Percentiles rank a stretch among this genome's conserved stretches.
phyloP scores from a whole-genome alignment of 2,329 filamentous ascomycete species.

The Fusarium verrucosum region DNA sequence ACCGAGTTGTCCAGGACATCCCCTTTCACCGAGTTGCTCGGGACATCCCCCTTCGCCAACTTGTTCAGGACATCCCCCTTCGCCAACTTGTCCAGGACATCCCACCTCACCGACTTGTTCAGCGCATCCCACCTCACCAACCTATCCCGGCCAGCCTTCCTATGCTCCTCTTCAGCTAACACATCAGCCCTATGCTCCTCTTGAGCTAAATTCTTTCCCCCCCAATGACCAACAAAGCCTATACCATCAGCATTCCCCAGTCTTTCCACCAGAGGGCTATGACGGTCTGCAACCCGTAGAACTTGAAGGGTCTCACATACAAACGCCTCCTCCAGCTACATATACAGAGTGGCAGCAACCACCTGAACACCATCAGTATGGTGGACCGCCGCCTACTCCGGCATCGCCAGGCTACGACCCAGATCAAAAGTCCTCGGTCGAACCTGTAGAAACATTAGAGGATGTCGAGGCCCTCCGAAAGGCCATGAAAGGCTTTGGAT shows the following conservation, averaged over 20 bases:
- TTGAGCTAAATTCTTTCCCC: slow-evolving; percentile 10
- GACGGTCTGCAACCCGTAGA: slow-evolving; percentile 31
- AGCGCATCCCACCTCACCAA: slow-evolving; percentile 20
- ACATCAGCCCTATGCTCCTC: slow-evolving; percentile 22
- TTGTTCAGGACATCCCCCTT: too few relatives aligned
- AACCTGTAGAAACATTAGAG: slow-evolving; percentile 44
- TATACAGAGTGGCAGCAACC: slow-evolving; percentile 39
- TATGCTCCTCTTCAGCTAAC: slow-evolving; percentile 19
- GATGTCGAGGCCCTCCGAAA: slow-evolving; percentile 47
- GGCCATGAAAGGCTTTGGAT: slow-evolving; percentile 51
- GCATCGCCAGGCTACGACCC: slow-evolving; percentile 46
- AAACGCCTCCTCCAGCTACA: slow-evolving; percentile 18
- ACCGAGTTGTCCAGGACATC: too few relatives aligned
- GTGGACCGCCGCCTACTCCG: slow-evolving; percentile 33
- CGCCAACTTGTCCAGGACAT: slow-evolving; percentile 23
- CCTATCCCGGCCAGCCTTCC: slow-evolving; percentile 24
- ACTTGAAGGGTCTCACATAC: slow-evolving; percentile 29
- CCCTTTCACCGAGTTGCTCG: too few relatives aligned
- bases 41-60: too few relatives aligned
- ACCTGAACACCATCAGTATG: slow-evolving; percentile 12
- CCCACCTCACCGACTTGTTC: slow-evolving; percentile 22
- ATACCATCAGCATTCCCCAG: slow-evolving; percentile 2
- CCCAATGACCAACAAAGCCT: neutral
- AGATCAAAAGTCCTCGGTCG: slow-evolving; percentile 38
- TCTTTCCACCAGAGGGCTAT: slow-evolving; percentile 8